phyloP scores from a whole-genome alignment of 306 rosid species.

The Trichosanthes truncata region DNA sequence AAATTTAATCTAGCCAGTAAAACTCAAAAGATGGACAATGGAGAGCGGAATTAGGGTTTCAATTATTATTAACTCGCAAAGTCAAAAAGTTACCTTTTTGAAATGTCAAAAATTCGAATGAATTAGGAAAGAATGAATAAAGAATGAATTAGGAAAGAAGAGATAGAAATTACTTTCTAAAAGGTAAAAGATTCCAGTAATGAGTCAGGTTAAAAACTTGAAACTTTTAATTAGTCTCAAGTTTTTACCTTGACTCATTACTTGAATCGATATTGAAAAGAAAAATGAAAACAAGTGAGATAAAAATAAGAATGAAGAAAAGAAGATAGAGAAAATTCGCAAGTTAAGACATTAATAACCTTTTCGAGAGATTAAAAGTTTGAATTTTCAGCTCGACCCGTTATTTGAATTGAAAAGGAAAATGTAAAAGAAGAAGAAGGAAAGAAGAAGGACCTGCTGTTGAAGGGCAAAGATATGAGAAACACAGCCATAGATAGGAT shows the following conservation, averaged over 20 bases:
- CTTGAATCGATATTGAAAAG: neutral
- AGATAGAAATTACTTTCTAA: too few relatives aligned
- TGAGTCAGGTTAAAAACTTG: too few relatives aligned
- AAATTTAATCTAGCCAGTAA: neutral
- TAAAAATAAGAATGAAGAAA: neutral
- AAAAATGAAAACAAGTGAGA: too few relatives aligned
- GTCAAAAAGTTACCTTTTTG: too few relatives aligned
- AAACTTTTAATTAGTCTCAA: too few relatives aligned
- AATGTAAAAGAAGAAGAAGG: neutral
- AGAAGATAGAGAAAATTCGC: too few relatives aligned
- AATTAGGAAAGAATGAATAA: too few relatives aligned
- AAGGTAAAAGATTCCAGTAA: too few relatives aligned
- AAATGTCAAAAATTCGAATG: too few relatives aligned
- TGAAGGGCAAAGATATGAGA: conserved; percentile 95
- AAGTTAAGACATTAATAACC: too few relatives aligned
- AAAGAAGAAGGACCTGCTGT: conserved; percentile 53
- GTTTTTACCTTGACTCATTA: neutral
- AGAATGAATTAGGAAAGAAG: too few relatives aligned
- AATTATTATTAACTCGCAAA: neutral
- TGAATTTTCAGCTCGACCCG: neutral
- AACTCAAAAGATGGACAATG: too few relatives aligned
- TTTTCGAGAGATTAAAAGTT: neutral
- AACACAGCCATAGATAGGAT: conserved; percentile 96
- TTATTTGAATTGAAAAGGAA: neutral
- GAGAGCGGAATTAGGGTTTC: neutral